phyloP scores from a whole-genome alignment of 2,329 filamentous ascomycete species.

The Aspergillus neoniger region DNA sequence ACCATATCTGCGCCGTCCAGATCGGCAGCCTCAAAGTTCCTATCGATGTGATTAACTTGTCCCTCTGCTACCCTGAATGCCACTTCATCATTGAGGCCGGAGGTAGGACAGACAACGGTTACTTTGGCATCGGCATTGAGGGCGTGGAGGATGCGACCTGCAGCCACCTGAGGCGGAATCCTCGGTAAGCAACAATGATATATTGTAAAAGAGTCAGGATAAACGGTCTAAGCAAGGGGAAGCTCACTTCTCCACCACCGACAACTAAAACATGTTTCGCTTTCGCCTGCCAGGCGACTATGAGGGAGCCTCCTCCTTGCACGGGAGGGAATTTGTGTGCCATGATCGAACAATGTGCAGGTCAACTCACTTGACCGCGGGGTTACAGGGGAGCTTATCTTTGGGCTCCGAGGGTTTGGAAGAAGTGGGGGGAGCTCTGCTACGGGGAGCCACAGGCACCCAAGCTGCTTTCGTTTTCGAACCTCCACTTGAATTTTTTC shows the following conservation, averaged over 20 bases:
- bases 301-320: constrained; percentile 87
- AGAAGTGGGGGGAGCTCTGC: constrained; percentile 1
- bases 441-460: constrained; percentile 21
- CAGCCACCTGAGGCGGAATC: constrained; percentile 71
- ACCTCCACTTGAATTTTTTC: constrained; percentile 2
- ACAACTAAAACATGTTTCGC: constrained; percentile 89
- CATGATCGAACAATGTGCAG: constrained; percentile 40
- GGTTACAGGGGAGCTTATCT: background rate
- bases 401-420: background rate
- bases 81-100: constrained; percentile 86
- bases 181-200: constrained; percentile 9
- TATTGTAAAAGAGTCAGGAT: constrained; percentile 7
- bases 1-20: constrained; percentile 84
- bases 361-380: background rate
- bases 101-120: constrained; percentile 76
- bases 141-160: constrained; percentile 88
- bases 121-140: constrained; percentile 94
- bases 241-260: constrained; percentile 84
- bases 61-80: constrained; percentile 73
- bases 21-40: constrained; percentile 82
- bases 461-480: background rate
- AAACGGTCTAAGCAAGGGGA: constrained; percentile 6
- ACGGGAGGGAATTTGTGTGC: constrained; percentile 69
- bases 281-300: constrained; percentile 93
- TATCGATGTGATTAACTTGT: constrained; percentile 78